A percentile compares a stretch with the other conserved stretches of the same genome.
Conservation (phyloP, 306 rosid genomes). For the Quercus parvula region DNA sequence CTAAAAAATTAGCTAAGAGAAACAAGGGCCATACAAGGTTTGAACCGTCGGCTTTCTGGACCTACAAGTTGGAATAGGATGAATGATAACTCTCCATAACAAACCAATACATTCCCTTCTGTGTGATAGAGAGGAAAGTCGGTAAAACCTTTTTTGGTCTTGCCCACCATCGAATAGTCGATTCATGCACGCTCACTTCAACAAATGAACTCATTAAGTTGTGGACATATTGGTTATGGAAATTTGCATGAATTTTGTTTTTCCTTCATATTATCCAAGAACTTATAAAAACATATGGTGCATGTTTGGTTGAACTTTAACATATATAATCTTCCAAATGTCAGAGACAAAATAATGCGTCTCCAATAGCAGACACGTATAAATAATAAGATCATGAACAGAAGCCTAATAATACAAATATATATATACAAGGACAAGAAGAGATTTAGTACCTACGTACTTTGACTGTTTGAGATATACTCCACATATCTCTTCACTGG, state of each 20-base stretch:
- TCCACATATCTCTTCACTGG: too few species aligned
- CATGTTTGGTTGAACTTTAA: background rate
- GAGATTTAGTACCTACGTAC: too few species aligned
- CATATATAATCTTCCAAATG: background rate
- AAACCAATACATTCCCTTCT: background rate
- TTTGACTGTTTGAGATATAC: too few species aligned
- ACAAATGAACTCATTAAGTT: background rate
- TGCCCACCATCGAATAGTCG: background rate
- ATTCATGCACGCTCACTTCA: background rate
- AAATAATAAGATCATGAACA: too few species aligned
- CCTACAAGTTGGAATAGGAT: background rate
- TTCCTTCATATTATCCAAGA: too few species aligned
- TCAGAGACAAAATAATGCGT: constrained; percentile 17
- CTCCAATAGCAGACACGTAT: background rate
- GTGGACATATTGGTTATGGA: background rate
- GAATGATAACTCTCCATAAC: too few species aligned
- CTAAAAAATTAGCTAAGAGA: background rate
- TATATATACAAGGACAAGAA: too few species aligned
- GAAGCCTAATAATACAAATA: constrained; percentile 1
- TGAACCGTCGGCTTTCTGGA: background rate
- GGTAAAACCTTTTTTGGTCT: background rate
- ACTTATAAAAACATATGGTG: too few species aligned
- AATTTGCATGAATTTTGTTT: background rate
- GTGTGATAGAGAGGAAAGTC: background rate
- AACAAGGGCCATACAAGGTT: background rate